Evolutionary conservation across 176 grass and related monocot genomes (phyloP).

Genomic region (Alloteropsis semialata): DNA sequence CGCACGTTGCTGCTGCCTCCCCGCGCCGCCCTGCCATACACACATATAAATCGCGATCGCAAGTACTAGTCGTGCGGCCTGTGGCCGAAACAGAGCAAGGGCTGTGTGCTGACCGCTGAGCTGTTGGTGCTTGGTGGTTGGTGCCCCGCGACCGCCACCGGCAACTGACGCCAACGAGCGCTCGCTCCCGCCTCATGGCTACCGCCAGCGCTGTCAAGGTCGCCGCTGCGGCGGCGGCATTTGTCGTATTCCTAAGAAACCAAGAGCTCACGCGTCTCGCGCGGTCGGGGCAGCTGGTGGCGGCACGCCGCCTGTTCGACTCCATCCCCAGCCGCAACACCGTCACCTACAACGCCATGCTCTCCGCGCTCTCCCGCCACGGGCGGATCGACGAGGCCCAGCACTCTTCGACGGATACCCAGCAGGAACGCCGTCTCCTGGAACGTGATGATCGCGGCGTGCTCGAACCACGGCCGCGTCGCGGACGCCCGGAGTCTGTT

Average conservation of each 20-base stretch:
- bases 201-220: background rate
- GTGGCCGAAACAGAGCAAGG: no score
- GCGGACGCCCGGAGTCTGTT: slow-evolving; percentile 40
- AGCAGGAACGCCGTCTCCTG: slow-evolving; percentile 42
- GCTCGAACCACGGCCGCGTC: slow-evolving; percentile 34
- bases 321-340: slow-evolving; percentile 53
- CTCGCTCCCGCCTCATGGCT: slow-evolving; percentile 10
- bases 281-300: slow-evolving; percentile 43
- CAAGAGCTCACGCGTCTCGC: slow-evolving; percentile 51
- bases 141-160: no score
- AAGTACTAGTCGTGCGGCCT: no score
- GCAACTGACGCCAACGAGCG: background rate
- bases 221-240: background rate
- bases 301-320: slow-evolving; percentile 50
- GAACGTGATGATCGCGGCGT: slow-evolving; percentile 57
- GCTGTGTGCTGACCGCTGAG: no score
- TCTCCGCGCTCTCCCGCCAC: slow-evolving; percentile 47
- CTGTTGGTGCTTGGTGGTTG: no score
- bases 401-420: slow-evolving; percentile 48
- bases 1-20: no score
- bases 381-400: slow-evolving; percentile 39
- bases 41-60: no score
- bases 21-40: no score
- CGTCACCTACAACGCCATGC: slow-evolving; percentile 60
- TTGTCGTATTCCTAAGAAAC: slow-evolving; percentile 40